Conservation (phyloP, 1,139 yeast species). For the Hemisphaericaspora xylanilytica region DNA sequence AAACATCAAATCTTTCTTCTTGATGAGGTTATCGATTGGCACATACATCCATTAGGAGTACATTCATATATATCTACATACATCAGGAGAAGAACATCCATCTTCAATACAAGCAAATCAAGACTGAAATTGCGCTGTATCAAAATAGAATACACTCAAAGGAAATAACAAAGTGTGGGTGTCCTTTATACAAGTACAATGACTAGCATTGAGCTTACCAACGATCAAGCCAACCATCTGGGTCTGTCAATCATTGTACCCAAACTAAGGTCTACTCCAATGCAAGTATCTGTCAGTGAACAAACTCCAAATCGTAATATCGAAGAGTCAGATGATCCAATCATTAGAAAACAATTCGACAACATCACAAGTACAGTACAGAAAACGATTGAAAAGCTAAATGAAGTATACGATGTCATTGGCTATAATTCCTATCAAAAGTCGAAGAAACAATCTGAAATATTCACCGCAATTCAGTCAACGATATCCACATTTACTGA, state of each 20-base stretch:
- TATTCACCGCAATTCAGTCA: slow-evolving; percentile 39
- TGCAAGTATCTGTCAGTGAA: background rate
- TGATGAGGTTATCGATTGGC: background rate
- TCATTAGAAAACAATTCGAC: slow-evolving; percentile 21
- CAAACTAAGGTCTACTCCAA: background rate
- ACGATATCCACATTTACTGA: slow-evolving; percentile 36
- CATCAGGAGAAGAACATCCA: too few species aligned
- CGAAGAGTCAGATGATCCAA: too few species aligned
- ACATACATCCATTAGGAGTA: too few species aligned
- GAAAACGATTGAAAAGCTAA: slow-evolving; percentile 34
- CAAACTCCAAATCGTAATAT: background rate
- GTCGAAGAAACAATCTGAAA: slow-evolving; percentile 34
- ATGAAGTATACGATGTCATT: slow-evolving; percentile 33
- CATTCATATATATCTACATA: too few species aligned
- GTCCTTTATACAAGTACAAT: too few species aligned
- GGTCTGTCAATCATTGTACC: background rate
- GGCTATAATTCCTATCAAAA: slow-evolving; percentile 40
- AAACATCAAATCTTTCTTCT: background rate
- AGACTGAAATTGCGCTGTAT: too few species aligned
- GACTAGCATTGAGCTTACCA: too few species aligned
- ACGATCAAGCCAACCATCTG: too few species aligned
- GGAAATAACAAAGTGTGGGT: too few species aligned
- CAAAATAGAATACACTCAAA: too few species aligned
- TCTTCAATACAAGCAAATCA: too few species aligned
- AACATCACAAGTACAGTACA: slow-evolving; percentile 30